Evolutionary conservation across 164 flowering plant species (phyloP).

Genomic region (Aristolochia fimbriata): DNA sequence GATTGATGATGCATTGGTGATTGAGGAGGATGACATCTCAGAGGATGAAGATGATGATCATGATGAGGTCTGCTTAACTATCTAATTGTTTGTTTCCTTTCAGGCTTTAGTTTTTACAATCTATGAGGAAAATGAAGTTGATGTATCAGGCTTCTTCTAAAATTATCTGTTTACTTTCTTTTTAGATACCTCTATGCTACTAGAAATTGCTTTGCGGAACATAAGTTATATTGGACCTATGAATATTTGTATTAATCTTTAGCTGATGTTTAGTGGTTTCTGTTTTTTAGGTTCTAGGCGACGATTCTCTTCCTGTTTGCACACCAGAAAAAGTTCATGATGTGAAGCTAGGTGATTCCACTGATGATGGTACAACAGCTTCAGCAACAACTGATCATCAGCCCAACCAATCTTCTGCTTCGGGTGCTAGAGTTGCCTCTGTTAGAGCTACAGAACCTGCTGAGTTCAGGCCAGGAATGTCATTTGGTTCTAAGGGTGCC

Average conservation of each 20-base stretch:
- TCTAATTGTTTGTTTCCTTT: background rate
- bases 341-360: slow-evolving; percentile 79
- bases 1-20: slow-evolving; percentile 87
- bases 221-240: too few species aligned
- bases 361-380: slow-evolving; percentile 45
- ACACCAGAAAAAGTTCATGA: slow-evolving; percentile 83
- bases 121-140: too few species aligned
- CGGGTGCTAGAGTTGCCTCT: slow-evolving; percentile 53
- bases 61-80: slow-evolving; percentile 53
- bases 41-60: slow-evolving; percentile 91
- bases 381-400: slow-evolving; percentile 49
- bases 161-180: too few species aligned
- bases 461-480: slow-evolving; percentile 48
- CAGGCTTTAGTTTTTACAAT: background rate
- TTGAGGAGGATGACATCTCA: slow-evolving; percentile 95
- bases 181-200: too few species aligned
- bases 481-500: slow-evolving; percentile 76
- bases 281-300: slow-evolving; percentile 54
- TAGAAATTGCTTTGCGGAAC: too few species aligned
- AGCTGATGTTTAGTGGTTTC: background rate
- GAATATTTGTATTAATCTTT: background rate
- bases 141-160: too few species aligned
- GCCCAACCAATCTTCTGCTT: slow-evolving; percentile 31
- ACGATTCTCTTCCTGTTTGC: slow-evolving; percentile 72
- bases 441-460: slow-evolving; percentile 45